Conservation (phyloP, 495 filamentous ascomycete genomes). For the Entonaema liquescens region DNA sequence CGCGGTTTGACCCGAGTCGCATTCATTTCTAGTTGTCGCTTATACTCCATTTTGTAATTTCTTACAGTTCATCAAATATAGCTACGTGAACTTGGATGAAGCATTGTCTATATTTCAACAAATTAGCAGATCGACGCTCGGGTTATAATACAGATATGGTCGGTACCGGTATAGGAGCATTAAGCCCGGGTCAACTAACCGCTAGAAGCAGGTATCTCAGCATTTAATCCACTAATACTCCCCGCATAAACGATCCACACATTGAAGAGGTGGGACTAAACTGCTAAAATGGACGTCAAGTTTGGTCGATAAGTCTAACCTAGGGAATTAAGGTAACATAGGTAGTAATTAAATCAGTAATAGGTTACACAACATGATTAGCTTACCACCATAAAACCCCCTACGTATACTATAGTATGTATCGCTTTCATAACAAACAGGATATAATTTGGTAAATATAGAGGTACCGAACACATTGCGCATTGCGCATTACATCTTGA, state of each 20-base stretch:
- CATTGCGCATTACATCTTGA: too few species aligned
- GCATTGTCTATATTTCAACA: too few species aligned
- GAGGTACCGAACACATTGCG: too few species aligned
- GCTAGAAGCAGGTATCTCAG: slow-evolving; percentile 5
- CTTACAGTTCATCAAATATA: background rate
- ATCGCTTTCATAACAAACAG: too few species aligned
- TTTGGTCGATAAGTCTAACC: background rate
- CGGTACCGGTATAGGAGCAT: slow-evolving; percentile 22
- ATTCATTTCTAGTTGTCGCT: slow-evolving; percentile 17
- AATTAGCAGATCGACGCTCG: background rate
- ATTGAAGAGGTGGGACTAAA: background rate
- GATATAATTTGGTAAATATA: too few species aligned
- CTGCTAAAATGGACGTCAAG: background rate
- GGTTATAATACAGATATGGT: background rate
- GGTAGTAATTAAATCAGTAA: too few species aligned
- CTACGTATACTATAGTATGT: too few species aligned
- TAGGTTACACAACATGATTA: background rate
- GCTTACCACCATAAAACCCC: background rate
- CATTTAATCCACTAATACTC: slow-evolving; percentile 1
- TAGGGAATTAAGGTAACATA: too few species aligned
- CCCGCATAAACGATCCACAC: background rate
- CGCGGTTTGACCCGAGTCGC: slow-evolving; percentile 60
- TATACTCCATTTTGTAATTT: slow-evolving; percentile 23
- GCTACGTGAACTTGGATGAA: background rate
- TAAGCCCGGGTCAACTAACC: slow-evolving; percentile 10